phyloP scores from a whole-genome alignment of 768 basidiomycete genomes.

The Asterophora parasitica region DNA sequence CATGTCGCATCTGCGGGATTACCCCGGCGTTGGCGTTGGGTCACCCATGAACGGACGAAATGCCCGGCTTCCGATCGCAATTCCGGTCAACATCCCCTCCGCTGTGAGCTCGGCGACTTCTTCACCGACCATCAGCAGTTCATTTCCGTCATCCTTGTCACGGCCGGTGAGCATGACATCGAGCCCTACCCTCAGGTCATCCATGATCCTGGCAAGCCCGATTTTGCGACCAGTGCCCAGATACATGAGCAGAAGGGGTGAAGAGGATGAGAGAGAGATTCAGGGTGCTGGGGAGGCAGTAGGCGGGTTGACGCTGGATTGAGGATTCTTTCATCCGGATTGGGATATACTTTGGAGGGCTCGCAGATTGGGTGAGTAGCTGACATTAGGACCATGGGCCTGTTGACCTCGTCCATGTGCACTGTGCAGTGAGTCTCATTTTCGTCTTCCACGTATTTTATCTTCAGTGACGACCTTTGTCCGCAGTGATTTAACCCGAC shows the following conservation, averaged over 20 bases:
- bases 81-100: slow-evolving; percentile 64
- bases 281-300: slow-evolving; percentile 81
- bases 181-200: slow-evolving; percentile 70
- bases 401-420: no score
- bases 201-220: slow-evolving; percentile 71
- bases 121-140: slow-evolving; percentile 61
- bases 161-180: slow-evolving; percentile 55
- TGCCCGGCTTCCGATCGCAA: slow-evolving; percentile 56
- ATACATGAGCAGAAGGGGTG: slow-evolving; percentile 45
- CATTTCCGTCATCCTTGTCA: slow-evolving; percentile 44
- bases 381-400: no score
- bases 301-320: slow-evolving; percentile 50
- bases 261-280: slow-evolving; percentile 69
- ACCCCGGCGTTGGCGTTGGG: slow-evolving; percentile 38
- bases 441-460: no score
- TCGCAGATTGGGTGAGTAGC: no score
- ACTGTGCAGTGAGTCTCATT: no score
- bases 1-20: slow-evolving; percentile 60
- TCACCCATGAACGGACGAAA: slow-evolving; percentile 47
- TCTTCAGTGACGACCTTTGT: not conserved
- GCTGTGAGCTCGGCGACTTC: slow-evolving; percentile 60
- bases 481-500: no score
- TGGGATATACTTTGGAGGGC: not conserved
- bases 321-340: slow-evolving; percentile 7
- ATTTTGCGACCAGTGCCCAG: slow-evolving; percentile 67